Evolutionary conservation across 1,284 basidiomycete species (phyloP), one percentile per base, ranked within the genome.

Genomic region (Bjerkandera adusta): DNA sequence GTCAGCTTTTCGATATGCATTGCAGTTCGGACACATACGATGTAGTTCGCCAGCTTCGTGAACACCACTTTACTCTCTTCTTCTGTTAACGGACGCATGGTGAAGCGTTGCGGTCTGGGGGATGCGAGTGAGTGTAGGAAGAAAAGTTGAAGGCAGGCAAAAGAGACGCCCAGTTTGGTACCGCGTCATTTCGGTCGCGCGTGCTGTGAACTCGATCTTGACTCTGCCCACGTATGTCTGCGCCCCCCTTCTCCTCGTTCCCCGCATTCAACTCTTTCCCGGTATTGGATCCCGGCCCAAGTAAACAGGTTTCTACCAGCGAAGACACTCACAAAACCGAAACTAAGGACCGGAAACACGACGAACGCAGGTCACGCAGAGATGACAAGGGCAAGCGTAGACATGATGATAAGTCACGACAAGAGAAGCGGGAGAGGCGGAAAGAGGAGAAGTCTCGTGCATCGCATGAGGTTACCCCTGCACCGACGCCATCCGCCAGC

Each of bases 21-120:
- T 36, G 30, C 39, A 20, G 37, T 35, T 5, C 18, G 6, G 29
- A 43, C 11, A 72, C 83, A 32, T 49, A 89, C 89, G 55, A 95
- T 86, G 65, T 94, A 96, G 68, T 93, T 93, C 26, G 93, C 89
- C 29, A 96, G 79, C 65, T 96, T 96, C 30, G 86, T 82, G 58
- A 96, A 96, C 13, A 96, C 84, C 0, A 83, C 76, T 62, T 90
- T 90, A 60, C 84, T 91, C 68, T 92, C 89, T 36, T 91, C 88
- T 62, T 92, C 86, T 30, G 89, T 92, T 37, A 92, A 71, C 16
- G 89, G 89, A 5, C 89, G 82, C 89, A 92, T 91, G n/a, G 12
- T 46, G 36, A 34, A 11, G 27, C 21, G 18, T 18, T 6, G 42
- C 12, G 12, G 21, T n/a, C 5, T 36, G 18, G 25, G 45, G n/a